phyloP scores from a whole-genome alignment of 2,329 filamentous ascomycete genomes.

The Ophioceras dolichostomum region DNA sequence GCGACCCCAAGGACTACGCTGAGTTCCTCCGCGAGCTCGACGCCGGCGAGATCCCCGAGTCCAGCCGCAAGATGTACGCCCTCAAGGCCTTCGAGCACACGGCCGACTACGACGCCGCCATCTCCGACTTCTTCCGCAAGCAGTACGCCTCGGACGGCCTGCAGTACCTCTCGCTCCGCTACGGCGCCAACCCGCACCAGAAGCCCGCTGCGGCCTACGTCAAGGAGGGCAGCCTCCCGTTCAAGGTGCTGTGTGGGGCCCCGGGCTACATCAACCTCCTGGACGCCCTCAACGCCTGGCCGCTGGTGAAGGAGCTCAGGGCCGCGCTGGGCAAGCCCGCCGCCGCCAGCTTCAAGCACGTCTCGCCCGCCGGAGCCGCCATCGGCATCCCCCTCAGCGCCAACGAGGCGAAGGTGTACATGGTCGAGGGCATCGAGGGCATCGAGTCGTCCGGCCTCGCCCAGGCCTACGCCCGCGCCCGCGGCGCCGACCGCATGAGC shows the following conservation, averaged over 20 bases:
- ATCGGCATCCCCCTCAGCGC: conserved; percentile 79
- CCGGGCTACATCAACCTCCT: conserved; percentile 97
- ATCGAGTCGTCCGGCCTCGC: conserved; percentile 78
- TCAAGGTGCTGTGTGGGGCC: conserved; percentile 81
- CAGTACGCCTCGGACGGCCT: conserved; percentile 79
- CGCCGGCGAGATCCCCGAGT: conserved; percentile 73
- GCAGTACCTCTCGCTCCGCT: conserved; percentile 77
- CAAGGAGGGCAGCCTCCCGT: conserved; percentile 64
- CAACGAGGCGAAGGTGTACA: conserved; percentile 93
- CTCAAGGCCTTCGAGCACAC: conserved; percentile 98
- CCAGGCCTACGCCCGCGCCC: conserved; percentile 89
- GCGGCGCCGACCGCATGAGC: conserved; percentile 96
- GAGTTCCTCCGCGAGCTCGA: conserved; percentile 88
- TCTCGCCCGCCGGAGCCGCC: conserved; percentile 90
- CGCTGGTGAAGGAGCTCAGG: conserved; percentile 91
- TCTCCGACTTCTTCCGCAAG: conserved; percentile 95
- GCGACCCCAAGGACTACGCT: conserved; percentile 85
- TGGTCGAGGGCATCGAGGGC: conserved; percentile 89
- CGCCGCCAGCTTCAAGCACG: conserved; percentile 97
- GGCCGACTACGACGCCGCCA: conserved; percentile 89
- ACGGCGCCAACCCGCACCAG: conserved; percentile 96
- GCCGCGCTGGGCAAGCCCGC: conserved; percentile 76
- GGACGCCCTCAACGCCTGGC: conserved; percentile 94
- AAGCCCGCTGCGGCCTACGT: conserved; percentile 86
- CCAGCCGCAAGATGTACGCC: conserved; percentile 77